Evolutionary conservation across 1,284 basidiomycete genomes (phyloP), one percentile per base, ranked within the genome.

Genomic region (Ceratobasidium sp.): DNA sequence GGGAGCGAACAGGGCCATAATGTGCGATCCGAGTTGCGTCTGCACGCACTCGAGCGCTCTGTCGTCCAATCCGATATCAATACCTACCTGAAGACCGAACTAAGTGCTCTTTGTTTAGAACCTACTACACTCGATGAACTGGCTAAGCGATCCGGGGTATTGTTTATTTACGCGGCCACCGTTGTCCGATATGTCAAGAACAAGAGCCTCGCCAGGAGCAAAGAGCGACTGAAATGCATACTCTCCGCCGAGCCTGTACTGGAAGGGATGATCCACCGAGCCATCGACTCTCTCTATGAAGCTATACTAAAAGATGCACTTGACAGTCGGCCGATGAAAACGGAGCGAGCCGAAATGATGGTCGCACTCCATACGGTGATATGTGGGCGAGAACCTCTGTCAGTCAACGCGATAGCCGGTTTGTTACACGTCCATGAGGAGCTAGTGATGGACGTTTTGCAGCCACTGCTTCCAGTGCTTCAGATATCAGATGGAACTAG

Each of bases 1-100:
- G 6, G 6, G 4, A 10, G 9, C 7, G 1, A 15, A 15, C 5
- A 20, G 10, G 28, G 20, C 12, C 38, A 56, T 1, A 13, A 7
- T 2, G 10, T 54, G 2, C 52, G 28, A 1, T 1, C 6, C 1
- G 54, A 56, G 10, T 28, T 69, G 6, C 50, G 52, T 6, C 65
- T 78, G 7, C 78, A 78, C 73, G 78, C 69, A 46, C 48, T 78
- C 23, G 78, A 77, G n/a, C 38, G 23, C 7, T 56, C 57, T 1
- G 59, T 73, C 10, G 78, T 78, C 6, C 38, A 67, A 9, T 13
- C 42, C 0, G 78, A 79, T 46, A 79, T 79, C 10, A 33, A 28
- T 12, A 68, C 64, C 12, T 79, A 78, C 56, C 50, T 79, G 12
- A 28, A 5, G 23, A 1, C 7, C 1, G 28, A 66, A 1, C 40